Evolutionary conservation across 2,329 filamentous ascomycete genomes (phyloP), one percentile per base, ranked within the genome.

Genomic region (Phialocephala sp.): DNA sequence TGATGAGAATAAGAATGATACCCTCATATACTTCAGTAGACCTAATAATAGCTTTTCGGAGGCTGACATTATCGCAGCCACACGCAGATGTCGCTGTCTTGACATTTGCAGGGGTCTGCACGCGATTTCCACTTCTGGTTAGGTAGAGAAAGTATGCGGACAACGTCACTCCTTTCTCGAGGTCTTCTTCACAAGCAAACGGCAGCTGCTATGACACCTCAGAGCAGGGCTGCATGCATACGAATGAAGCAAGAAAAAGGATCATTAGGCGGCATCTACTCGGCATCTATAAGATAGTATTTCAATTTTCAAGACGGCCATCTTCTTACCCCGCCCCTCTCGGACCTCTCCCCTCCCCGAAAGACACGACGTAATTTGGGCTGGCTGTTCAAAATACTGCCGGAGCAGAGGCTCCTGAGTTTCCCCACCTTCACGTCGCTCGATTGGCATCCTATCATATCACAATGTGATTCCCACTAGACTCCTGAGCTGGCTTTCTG

Each of bases 341-440:
- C 37, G 37, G 37, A 12, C 9, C 12, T 18, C 37, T 18, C 37
- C 12, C 37, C 37, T 41, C n/a, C 20, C 11, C 45, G 12, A 24
- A 50, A 50, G 8, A 11, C n/a, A 24, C 45, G 45, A 50, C 45
- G 45, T 50, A 50, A 50, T 24, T 41, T 12, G 37, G 9, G 9
- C 37, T 41, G 37, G n/a, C 45, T 24, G 18, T 45, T n/a, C n/a
- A 4, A 45, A 8, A 41, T 18, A 45, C 8, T 8, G n/a, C 43
- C 45, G 45, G 45, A 50, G 45, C 45, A 50, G 18, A 50, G 15
- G 45, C 20, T 50, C 45, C 45, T 50, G 45, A 22, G n/a, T 24
- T 50, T 50, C 45, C 45, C 20, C n/a, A 22, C n/a, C 8, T 6
- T 20, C 4, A 24, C 5, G 12, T 11, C n/a, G 18, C 8, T n/a